These are phyloP conservation scores for Xylaria hypoxylon DNA, from an alignment of 2,329 filamentous ascomycete species.

Conservation along the genomic window DNA sequence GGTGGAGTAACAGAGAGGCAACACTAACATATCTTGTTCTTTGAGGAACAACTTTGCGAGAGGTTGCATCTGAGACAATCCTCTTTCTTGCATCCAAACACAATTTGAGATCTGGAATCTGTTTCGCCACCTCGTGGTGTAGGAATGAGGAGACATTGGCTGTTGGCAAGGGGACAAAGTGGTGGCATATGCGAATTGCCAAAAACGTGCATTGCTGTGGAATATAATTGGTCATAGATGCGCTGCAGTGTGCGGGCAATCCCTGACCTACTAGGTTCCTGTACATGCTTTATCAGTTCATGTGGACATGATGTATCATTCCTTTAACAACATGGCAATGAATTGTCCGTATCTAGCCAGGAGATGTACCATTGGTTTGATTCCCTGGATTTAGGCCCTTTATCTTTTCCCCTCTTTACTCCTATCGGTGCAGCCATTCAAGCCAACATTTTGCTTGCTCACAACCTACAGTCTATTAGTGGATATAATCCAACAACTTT, in stretches of 20 bases:
- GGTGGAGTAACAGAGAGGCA: neutral
- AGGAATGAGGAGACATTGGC: conserved; percentile 34
- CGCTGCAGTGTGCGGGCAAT: neutral
- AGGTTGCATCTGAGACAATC: neutral
- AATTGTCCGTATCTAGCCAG: too few species aligned
- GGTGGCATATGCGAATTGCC: conserved; percentile 30
- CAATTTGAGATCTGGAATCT: conserved; percentile 7
- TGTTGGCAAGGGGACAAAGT: conserved; percentile 14
- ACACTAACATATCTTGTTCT: neutral
- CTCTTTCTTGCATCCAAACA: neutral
- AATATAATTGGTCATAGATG: conserved; percentile 27
- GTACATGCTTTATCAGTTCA: neutral
- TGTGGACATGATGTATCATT: too few species aligned
- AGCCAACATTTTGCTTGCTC: too few species aligned
- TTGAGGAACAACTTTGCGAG: neutral
- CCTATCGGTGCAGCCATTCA: too few species aligned
- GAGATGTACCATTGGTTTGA: too few species aligned
- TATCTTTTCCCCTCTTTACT: too few species aligned
- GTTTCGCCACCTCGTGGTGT: conserved; percentile 24
- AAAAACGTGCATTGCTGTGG: conserved; percentile 34
- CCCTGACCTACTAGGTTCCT: neutral
- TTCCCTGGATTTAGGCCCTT: too few species aligned
- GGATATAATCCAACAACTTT: too few species aligned
- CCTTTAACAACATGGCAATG: too few species aligned
- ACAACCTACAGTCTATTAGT: too few species aligned